Evolutionary conservation across 768 basidiomycete genomes (phyloP).

Genomic region (Suillus americanus): DNA sequence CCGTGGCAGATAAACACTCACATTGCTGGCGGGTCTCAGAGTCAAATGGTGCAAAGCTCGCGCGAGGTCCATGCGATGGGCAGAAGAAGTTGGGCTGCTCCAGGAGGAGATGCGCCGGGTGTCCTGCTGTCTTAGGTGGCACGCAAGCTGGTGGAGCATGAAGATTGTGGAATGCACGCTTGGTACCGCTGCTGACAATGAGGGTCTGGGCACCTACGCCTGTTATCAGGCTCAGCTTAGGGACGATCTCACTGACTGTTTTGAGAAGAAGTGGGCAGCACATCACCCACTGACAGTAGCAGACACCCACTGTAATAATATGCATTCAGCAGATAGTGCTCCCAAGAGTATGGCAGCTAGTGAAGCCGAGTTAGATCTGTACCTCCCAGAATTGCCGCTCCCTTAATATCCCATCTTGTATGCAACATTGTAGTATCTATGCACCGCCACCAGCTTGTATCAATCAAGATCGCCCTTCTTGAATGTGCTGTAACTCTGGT

Average conservation of each 20-base stretch:
- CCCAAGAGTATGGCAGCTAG: background rate
- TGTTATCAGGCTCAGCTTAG: background rate
- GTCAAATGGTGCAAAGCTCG: background rate
- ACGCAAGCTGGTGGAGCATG: background rate
- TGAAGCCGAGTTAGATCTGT: background rate
- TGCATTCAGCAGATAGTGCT: background rate
- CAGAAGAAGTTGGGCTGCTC: background rate
- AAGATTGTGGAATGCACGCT: background rate
- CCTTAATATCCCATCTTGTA: background rate
- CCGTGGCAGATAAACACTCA: background rate
- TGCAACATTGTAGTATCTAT: background rate
- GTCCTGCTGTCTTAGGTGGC: background rate
- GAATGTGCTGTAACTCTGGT: no score
- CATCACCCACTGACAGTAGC: no score
- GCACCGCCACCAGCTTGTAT: background rate
- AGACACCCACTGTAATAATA: background rate
- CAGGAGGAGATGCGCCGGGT: constrained; percentile 1
- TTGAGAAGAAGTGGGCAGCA: background rate
- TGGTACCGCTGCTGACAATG: background rate
- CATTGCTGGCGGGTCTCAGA: background rate
- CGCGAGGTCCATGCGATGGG: background rate
- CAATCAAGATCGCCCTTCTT: background rate
- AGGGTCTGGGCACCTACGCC: background rate
- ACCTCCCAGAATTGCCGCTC: background rate
- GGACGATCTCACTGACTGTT: background rate